Conservation (phyloP, 2,329 filamentous ascomycete genomes). For the Phialemoniopsis sp. region DNA sequence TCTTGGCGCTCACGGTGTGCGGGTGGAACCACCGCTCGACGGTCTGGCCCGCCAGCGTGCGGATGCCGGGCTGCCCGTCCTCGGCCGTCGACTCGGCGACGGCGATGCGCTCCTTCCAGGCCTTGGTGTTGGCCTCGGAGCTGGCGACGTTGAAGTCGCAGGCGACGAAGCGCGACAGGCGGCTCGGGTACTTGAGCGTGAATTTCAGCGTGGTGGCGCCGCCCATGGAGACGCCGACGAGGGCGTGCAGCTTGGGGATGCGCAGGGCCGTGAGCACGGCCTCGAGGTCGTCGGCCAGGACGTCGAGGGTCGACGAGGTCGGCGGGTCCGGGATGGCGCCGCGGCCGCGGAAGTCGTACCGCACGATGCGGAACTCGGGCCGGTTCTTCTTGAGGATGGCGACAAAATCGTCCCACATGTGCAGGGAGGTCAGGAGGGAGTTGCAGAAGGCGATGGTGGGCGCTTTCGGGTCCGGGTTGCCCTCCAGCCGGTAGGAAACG, state of each 20-base stretch:
- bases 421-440: slow-evolving; percentile 71
- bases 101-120: slow-evolving; percentile 74
- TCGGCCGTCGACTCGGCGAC: slow-evolving; percentile 51
- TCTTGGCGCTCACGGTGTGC: slow-evolving; percentile 36
- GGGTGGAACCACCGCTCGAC: slow-evolving; percentile 77
- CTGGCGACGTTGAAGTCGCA: slow-evolving; percentile 77
- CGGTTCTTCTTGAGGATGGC: slow-evolving; percentile 54
- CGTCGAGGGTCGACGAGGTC: slow-evolving; percentile 53
- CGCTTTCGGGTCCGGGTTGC: slow-evolving; percentile 59
- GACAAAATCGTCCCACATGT: slow-evolving; percentile 79
- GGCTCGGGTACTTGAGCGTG: slow-evolving; percentile 59
- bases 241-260: slow-evolving; percentile 58
- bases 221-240: slow-evolving; percentile 78
- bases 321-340: slow-evolving; percentile 41
- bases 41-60: slow-evolving; percentile 63
- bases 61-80: slow-evolving; percentile 54
- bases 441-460: slow-evolving; percentile 75
- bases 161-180: slow-evolving; percentile 59
- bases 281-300: slow-evolving; percentile 64
- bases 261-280: slow-evolving; percentile 65
- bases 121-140: slow-evolving; percentile 69
- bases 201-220: slow-evolving; percentile 74
- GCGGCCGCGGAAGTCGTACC: slow-evolving; percentile 74
- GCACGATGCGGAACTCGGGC: slow-evolving; percentile 66
- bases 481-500: slow-evolving; percentile 73